Base-by-base conservation (phyloP, 2,329 filamentous ascomycete species). In the Anisogramma anomala region DNA sequence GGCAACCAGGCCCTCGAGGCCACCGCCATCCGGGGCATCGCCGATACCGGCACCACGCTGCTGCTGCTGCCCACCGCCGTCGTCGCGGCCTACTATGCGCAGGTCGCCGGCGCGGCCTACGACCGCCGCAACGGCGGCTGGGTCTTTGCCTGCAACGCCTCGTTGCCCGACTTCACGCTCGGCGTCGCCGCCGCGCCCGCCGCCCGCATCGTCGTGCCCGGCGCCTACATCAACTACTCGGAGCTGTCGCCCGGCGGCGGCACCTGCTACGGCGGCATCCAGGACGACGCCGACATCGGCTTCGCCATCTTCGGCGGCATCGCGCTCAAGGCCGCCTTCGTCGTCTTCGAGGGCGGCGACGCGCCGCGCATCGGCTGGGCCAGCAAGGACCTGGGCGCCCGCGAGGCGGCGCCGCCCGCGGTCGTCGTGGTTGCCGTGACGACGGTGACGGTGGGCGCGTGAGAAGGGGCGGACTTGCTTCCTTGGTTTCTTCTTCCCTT, bases 1-100 rank as follows among this genome's bases (percentile, higher is more conserved):
- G 63, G 60, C 46, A 52, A 50, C 15, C 56, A 58, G 10, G 46
- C 52, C 37, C 62, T 64, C 36, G 55, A 54, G 32, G 49, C 55
- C 3, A 34, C 39, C 13, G 39, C 50, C 31, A 63, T 65, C 51
- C 50, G 45, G n/a, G 51, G 69, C n/a, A 75, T 77, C 43, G 68
- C 68, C 25, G 74, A 78, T 55, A 77, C 74, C 3, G 74, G 74
- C 30, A 76, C 72, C 6, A 72, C 73, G 3, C 62, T 78, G 28
- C 64, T 75, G 51, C 59, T 75, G 42, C 59, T 73, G 36, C 62
- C 66, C 45, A 56, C 61, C 28, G 50, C 62, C 19, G 59, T 75
- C 33, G 66, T 70, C 18, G 51, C 57, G 23, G 64, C 61, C 3
- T 78, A 77, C 58, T 78, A 75, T 53, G 48, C 45, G 11, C 50